These are phyloP conservation scores for Lippia alba DNA, from an alignment of 305 asterid species.

Conservation along the genomic window DNA sequence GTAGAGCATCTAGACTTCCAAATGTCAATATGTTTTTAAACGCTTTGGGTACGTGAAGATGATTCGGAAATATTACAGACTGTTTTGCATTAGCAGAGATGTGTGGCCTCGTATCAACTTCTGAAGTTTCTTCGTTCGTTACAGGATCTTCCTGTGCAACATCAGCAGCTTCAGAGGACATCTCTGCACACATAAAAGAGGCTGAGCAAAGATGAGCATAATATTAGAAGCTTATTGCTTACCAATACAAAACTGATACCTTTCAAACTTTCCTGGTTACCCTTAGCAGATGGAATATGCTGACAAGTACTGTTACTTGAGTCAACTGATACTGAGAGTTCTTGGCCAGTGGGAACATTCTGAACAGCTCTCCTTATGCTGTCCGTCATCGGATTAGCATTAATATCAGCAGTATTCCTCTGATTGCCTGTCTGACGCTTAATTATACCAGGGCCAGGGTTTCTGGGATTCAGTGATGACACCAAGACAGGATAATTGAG, in stretches of 20 bases:
- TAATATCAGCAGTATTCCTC: constrained; percentile 38
- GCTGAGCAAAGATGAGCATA: background rate
- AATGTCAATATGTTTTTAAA: constrained; percentile 52
- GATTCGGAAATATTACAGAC: constrained; percentile 64
- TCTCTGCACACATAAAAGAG: constrained; percentile 37
- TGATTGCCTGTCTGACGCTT: constrained; percentile 55
- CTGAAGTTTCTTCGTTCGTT: constrained; percentile 37
- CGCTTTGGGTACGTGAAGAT: constrained; percentile 68
- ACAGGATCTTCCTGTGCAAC: constrained; percentile 37
- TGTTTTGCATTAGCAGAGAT: constrained; percentile 25
- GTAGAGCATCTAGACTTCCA: constrained; percentile 57
- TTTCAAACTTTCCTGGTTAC: constrained; percentile 42
- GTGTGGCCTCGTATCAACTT: constrained; percentile 44
- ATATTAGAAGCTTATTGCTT: background rate
- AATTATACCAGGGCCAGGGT: constrained; percentile 48
- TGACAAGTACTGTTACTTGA: constrained; percentile 33
- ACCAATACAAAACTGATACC: constrained; percentile 42
- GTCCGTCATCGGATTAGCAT: constrained; percentile 27
- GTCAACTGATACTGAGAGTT: constrained; percentile 39
- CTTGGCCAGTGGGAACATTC: constrained; percentile 35
- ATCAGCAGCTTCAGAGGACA: constrained; percentile 40
- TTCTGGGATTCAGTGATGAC: constrained; percentile 49
- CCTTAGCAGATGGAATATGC: constrained; percentile 31
- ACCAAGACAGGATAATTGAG: constrained; percentile 57
- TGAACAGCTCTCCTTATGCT: constrained; percentile 37